Evolutionary conservation across 2,329 filamentous ascomycete genomes (phyloP).

Genomic region (Ophiostoma piceae): DNA sequence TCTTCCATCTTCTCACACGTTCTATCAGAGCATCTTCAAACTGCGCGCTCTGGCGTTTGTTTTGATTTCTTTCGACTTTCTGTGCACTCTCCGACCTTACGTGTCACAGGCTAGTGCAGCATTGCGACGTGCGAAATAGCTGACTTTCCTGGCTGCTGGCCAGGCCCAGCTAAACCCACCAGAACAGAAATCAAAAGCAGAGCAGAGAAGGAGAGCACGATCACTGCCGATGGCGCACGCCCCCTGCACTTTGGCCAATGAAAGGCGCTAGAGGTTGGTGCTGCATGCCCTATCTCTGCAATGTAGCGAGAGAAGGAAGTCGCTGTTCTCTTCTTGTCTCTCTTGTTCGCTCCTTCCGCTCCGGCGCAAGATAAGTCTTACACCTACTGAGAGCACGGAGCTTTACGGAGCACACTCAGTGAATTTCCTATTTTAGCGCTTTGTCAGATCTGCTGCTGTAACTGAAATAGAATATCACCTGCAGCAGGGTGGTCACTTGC

Average conservation of each 20-base stretch:
- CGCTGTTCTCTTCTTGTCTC: background rate
- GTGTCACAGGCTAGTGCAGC: constrained; percentile 22
- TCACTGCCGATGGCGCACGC: constrained; percentile 15
- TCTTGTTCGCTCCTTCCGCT: background rate
- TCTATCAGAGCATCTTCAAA: background rate
- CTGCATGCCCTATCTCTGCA: background rate
- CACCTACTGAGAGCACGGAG: too few relatives aligned
- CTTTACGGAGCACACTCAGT: background rate
- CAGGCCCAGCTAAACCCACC: background rate
- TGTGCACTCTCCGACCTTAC: background rate
- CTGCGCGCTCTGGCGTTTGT: background rate
- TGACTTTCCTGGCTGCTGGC: too few relatives aligned
- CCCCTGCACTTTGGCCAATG: constrained; percentile 24
- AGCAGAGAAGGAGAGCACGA: background rate
- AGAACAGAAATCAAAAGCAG: background rate
- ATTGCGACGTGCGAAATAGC: background rate
- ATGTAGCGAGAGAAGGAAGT: background rate
- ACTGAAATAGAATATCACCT: background rate
- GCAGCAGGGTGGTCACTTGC: background rate
- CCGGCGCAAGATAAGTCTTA: background rate
- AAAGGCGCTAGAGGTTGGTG: constrained; percentile 13
- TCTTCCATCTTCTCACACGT: too few relatives aligned
- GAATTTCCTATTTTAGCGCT: background rate
- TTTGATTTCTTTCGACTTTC: background rate
- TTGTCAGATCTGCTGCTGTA: background rate